Evolutionary conservation across 257 asterid genomes (phyloP).

Genomic region (Ballota nigra): DNA sequence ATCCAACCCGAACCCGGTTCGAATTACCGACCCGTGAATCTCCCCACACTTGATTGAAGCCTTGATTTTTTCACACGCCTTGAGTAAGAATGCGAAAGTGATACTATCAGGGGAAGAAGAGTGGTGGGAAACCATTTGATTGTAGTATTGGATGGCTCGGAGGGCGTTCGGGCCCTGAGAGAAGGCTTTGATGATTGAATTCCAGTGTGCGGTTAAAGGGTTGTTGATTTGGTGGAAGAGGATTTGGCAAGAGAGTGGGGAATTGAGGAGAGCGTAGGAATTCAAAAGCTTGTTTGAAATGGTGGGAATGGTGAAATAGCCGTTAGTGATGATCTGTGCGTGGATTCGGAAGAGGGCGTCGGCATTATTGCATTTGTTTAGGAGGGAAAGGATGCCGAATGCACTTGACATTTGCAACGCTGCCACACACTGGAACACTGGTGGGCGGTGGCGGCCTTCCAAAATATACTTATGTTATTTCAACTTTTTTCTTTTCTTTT

Average conservation of each 20-base stretch:
- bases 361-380: slow-evolving; percentile 19
- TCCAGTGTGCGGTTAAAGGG: slow-evolving; percentile 27
- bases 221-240: slow-evolving; percentile 32
- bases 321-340: slow-evolving; percentile 26
- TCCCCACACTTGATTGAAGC: slow-evolving; percentile 28
- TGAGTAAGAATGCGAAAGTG: slow-evolving; percentile 26
- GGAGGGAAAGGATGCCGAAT: slow-evolving; percentile 16
- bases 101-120: slow-evolving; percentile 20
- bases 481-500: too few relatives aligned
- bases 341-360: slow-evolving; percentile 15
- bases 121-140: slow-evolving; percentile 16
- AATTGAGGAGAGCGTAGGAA: slow-evolving; percentile 17
- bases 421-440: too few relatives aligned
- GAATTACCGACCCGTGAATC: slow-evolving; percentile 30
- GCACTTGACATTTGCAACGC: slow-evolving; percentile 12
- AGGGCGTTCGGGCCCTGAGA: slow-evolving; percentile 27
- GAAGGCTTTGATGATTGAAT: slow-evolving; percentile 31
- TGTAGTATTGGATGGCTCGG: slow-evolving; percentile 26
- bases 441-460: too few relatives aligned
- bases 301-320: slow-evolving; percentile 27
- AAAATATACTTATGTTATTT: too few relatives aligned
- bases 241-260: background rate
- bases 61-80: slow-evolving; percentile 24
- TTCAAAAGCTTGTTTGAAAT: slow-evolving; percentile 27
- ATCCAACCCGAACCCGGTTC: slow-evolving; percentile 25